Conservation (phyloP, 306 rosid genomes). For the Lathyrus sativus region DNA sequence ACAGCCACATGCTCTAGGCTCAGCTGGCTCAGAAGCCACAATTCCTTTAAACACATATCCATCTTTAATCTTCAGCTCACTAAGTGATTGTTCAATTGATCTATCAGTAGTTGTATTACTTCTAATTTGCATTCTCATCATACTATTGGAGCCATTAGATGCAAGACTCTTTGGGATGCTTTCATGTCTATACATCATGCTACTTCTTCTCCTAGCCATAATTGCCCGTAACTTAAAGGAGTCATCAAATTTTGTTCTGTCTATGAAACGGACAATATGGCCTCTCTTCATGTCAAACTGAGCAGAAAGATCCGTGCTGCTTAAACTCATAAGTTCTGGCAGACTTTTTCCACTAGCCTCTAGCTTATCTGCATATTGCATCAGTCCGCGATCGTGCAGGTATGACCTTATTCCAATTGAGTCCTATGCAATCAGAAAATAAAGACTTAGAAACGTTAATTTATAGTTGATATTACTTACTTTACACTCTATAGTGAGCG, state of each 20-base stretch:
- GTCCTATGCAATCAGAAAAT: constrained; percentile 49
- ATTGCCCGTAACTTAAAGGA: constrained; percentile 38
- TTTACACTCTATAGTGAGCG: not conserved
- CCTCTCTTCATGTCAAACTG: constrained; percentile 84
- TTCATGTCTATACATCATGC: constrained; percentile 39
- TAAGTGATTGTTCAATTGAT: constrained; percentile 57
- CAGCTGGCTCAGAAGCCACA: constrained; percentile 40
- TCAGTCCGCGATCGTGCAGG: constrained; percentile 76
- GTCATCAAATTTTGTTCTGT: constrained; percentile 52
- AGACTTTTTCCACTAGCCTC: constrained; percentile 59
- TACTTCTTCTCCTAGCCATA: constrained; percentile 42
- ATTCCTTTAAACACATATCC: constrained; percentile 51
- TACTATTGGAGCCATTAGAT: constrained; percentile 45
- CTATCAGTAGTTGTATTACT: constrained; percentile 38
- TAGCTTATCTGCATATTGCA: constrained; percentile 78
- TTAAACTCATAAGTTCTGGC: constrained; percentile 59
- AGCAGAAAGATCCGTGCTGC: constrained; percentile 50
- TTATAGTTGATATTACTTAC: not conserved
- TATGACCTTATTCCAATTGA: constrained; percentile 80
- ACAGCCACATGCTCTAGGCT: constrained; percentile 74
- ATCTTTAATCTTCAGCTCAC: constrained; percentile 58
- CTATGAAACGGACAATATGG: constrained; percentile 70
- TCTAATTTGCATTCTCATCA: constrained; percentile 39
- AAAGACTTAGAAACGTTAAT: constrained; percentile 11
- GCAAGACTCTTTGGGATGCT: constrained; percentile 49